phyloP scores from a whole-genome alignment of 345 rosid genomes.

The Populus simonii region DNA sequence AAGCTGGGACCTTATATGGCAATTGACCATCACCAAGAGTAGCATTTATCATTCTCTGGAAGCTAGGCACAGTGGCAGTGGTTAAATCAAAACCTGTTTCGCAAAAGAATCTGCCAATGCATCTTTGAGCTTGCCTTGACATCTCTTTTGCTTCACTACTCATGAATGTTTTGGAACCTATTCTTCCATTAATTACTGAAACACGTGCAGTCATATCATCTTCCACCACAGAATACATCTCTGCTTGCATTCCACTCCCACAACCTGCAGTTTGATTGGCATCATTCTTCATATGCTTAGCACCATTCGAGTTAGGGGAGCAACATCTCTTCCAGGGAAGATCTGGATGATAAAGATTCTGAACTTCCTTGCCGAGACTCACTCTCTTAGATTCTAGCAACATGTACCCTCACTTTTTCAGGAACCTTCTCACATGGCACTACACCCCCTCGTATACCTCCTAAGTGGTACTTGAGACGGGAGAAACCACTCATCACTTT shows the following conservation, averaged over 20 bases:
- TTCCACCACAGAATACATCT: neutral
- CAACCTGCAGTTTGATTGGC: neutral
- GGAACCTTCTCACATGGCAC: constrained; percentile 41
- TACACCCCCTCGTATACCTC: constrained; percentile 40
- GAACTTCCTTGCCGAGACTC: neutral
- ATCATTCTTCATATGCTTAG: constrained; percentile 12
- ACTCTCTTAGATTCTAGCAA: neutral
- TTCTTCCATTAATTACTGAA: neutral
- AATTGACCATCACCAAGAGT: constrained; percentile 10
- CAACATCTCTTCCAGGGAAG: constrained; percentile 27
- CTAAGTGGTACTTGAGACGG: constrained; percentile 52
- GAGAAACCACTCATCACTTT: constrained; percentile 25
- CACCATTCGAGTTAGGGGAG: neutral
- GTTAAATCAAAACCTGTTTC: constrained; percentile 43
- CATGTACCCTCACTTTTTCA: constrained; percentile 23
- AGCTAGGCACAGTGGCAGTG: constrained; percentile 37
- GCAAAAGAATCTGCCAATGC: constrained; percentile 34
- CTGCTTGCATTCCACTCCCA: neutral
- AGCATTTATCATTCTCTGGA: constrained; percentile 32
- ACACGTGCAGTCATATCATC: constrained; percentile 13
- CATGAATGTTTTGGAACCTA: neutral
- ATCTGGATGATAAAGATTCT: constrained; percentile 11
- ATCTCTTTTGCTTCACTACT: constrained; percentile 3
- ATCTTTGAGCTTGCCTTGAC: constrained; percentile 10
- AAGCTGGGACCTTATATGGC: constrained; percentile 25